phyloP scores from a whole-genome alignment of 345 rosid species.

The Eucalyptus globulus region DNA sequence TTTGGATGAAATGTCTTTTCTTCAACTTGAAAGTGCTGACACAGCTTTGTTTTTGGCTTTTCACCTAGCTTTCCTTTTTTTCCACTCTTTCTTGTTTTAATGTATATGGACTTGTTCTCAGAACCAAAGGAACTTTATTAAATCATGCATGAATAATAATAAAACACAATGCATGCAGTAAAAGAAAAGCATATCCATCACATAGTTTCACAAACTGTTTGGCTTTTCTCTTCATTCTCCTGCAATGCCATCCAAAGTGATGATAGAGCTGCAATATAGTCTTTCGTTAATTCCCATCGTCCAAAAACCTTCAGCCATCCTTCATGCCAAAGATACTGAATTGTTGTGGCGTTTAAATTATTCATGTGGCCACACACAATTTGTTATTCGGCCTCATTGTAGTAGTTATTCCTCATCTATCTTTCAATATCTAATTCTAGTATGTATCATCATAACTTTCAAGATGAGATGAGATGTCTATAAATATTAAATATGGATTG shows the following conservation, averaged over 20 bases:
- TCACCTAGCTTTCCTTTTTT: not conserved
- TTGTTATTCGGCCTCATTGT: not conserved
- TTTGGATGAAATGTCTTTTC: not conserved
- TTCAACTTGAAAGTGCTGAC: not conserved
- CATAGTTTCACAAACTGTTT: not conserved
- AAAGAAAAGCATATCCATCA: not conserved
- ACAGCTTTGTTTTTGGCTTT: not conserved
- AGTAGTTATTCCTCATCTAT: not conserved
- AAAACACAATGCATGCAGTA: not conserved
- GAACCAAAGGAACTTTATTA: not conserved
- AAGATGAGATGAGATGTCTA: not conserved
- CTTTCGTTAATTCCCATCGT: not conserved
- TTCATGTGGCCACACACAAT: not conserved
- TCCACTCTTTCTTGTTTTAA: not conserved
- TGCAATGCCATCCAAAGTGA: not conserved
- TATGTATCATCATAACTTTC: not conserved
- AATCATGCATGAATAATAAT: not conserved
- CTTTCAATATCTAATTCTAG: not conserved
- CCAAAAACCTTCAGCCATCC: not conserved
- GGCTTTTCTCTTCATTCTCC: not conserved
- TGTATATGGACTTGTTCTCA: not conserved
- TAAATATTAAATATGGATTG: not conserved
- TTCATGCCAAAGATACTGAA: not conserved
- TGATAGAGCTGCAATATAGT: not conserved
- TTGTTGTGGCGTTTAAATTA: not conserved